Conservation (phyloP, 2,329 filamentous ascomycete genomes). For the Fusarium newnesense region DNA sequence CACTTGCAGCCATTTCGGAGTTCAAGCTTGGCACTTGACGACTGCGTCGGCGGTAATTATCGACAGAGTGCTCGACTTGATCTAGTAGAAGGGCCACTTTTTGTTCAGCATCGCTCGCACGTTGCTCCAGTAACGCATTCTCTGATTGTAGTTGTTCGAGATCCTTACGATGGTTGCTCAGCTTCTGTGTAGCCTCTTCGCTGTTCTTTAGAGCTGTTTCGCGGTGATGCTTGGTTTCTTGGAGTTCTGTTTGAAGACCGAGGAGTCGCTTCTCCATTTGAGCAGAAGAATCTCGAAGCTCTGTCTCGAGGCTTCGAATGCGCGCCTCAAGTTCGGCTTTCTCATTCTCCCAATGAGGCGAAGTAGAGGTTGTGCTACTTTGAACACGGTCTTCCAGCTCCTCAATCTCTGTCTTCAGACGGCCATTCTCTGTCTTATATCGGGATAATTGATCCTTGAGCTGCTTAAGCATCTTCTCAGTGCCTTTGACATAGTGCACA, state of each 20-base stretch:
- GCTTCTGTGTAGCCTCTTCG: slow-evolving; percentile 64
- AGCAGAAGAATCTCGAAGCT: slow-evolving; percentile 72
- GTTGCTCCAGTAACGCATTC: slow-evolving; percentile 82
- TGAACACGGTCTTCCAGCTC: slow-evolving; percentile 67
- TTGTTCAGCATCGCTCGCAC: slow-evolving; percentile 88
- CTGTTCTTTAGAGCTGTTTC: slow-evolving; percentile 69
- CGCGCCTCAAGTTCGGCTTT: slow-evolving; percentile 73
- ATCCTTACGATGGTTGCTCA: slow-evolving; percentile 71
- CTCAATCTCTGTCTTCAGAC: slow-evolving; percentile 84
- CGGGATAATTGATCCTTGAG: slow-evolving; percentile 97
- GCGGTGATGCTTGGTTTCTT: slow-evolving; percentile 73
- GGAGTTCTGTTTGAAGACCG: slow-evolving; percentile 75
- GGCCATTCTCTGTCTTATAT: slow-evolving; percentile 87
- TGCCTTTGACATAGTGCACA: slow-evolving; percentile 97
- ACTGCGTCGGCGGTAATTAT: slow-evolving; percentile 88
- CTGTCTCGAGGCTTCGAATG: slow-evolving; percentile 75
- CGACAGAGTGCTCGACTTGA: slow-evolving; percentile 92
- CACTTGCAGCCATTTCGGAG: slow-evolving; percentile 52
- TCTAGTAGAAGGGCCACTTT: slow-evolving; percentile 94
- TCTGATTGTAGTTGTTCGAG: slow-evolving; percentile 86
- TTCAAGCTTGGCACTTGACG: slow-evolving; percentile 65
- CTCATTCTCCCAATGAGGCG: slow-evolving; percentile 79
- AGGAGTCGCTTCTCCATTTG: slow-evolving; percentile 78
- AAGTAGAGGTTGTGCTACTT: slow-evolving; percentile 52
- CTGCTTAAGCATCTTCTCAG: slow-evolving; percentile 98